Percentiles rank a stretch among this genome's conserved stretches.
Conservation (phyloP, 1,284 basidiomycete species). For the Apiotrichum sp. region DNA sequence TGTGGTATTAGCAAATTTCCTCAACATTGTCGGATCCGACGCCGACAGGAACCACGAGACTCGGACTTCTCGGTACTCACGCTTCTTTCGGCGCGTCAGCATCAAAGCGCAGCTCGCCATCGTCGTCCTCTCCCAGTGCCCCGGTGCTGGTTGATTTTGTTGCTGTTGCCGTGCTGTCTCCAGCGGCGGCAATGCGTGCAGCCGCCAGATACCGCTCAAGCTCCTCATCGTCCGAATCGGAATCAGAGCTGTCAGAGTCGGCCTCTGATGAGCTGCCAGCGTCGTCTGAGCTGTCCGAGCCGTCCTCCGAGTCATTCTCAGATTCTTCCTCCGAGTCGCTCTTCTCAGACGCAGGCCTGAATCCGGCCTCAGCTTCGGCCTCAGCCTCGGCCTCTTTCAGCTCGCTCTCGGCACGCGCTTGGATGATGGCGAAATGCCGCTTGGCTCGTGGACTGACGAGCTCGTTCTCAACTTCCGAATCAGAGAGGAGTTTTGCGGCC, state of each 20-base stretch:
- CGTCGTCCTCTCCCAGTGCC: slow-evolving; percentile 34
- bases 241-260: slow-evolving; percentile 2
- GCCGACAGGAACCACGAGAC: too few relatives aligned
- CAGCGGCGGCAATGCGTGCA: slow-evolving; percentile 50
- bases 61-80: slow-evolving; percentile 24
- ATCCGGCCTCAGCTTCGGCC: not conserved
- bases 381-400: not conserved
- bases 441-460: slow-evolving; percentile 6
- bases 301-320: not conserved
- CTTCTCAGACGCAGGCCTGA: not conserved
- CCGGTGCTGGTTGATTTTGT: not conserved
- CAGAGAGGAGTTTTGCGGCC: slow-evolving; percentile 20
- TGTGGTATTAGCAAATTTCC: slow-evolving; percentile 29
- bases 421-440: slow-evolving; percentile 10
- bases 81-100: slow-evolving; percentile 42
- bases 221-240: slow-evolving; percentile 49
- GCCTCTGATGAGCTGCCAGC: not conserved
- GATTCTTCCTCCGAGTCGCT: not conserved
- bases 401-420: not conserved
- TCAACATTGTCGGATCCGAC: too few relatives aligned
- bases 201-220: slow-evolving; percentile 59
- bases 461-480: slow-evolving; percentile 9
- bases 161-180: not conserved
- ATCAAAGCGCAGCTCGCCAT: slow-evolving; percentile 34
- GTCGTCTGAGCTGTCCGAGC: not conserved